Base-by-base conservation (phyloP, 768 basidiomycete species). In the Serendipita indica region DNA sequence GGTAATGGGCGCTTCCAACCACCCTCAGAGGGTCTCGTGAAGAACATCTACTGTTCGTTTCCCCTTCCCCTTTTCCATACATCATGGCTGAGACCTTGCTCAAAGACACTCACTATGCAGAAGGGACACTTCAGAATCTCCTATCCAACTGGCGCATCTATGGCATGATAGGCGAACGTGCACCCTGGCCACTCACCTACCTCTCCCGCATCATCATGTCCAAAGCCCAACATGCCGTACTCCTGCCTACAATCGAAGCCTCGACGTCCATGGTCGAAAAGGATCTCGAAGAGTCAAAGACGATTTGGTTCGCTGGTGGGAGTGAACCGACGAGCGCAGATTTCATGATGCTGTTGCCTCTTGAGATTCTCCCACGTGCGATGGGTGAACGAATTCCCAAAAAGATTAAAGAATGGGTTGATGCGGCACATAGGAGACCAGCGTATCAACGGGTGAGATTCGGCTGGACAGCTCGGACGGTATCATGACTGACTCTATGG, bases 311-410 rank as follows among this genome's bases (percentile, higher is more conserved):
- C 37, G 74, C 74, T 6, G 75, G 70, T 16, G 73, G 71, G 28
- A 60, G 67, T 22, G 65, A 70, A 25, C 72, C 72, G 16, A 75
- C 77, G 27, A n/a, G n/a, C 20, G 73, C 76, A n/a, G 76, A 77
- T 63, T 77, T 69, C 66, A 70, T 72, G 69, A 73, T 76, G 73
- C 63, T 67, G 27, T 76, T 74, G 61, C 63, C 71, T 4, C 61
- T 74, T 28, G 74, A 76, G 27, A 57, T 62, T 1, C 60, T 67
- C 22, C 49, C 49, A 56, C 60, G 57, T 3, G 34, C 58, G 12
- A 45, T 62, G 18, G 60, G 58, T 4, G 58, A 62, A 2, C 39
- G 60, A 39, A 52, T 71, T 6, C 72, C 72, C 1, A 69, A 69
- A 0, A 70, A 71, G 61, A 69, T 65, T 2, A 68, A 67, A 58